phyloP scores from a whole-genome alignment of 495 filamentous ascomycete genomes.

The Podospora anserina region DNA sequence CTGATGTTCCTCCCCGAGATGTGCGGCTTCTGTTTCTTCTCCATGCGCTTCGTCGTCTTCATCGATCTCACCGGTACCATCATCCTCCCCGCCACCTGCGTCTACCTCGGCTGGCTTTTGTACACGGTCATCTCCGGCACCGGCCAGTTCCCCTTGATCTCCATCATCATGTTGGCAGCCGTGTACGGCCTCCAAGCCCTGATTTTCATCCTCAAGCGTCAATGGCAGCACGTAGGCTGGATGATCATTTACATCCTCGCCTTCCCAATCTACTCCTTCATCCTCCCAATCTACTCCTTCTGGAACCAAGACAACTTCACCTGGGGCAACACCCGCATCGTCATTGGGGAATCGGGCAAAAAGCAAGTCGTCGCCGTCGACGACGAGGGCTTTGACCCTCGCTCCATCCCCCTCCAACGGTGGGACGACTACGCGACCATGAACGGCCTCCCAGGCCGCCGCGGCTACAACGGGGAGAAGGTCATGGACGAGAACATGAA shows the following conservation, averaged over 20 bases:
- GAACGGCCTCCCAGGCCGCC: conserved; percentile 88
- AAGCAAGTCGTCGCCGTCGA: conserved; percentile 85
- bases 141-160: conserved; percentile 80
- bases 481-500: conserved; percentile 40
- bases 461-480: conserved; percentile 72
- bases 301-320: conserved; percentile 99
- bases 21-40: conserved; percentile 98
- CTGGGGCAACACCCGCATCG: conserved; percentile 97
- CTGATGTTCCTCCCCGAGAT: conserved; percentile 83
- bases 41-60: conserved; percentile 96
- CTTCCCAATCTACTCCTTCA: conserved; percentile 88
- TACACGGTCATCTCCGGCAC: conserved; percentile 68
- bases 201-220: conserved; percentile 91
- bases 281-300: conserved; percentile 95
- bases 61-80: conserved; percentile 92
- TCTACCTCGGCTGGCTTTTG: conserved; percentile 86
- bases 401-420: conserved; percentile 85
- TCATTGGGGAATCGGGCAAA: conserved; percentile 87
- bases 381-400: conserved; percentile 85
- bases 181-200: conserved; percentile 94
- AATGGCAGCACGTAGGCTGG: conserved; percentile 98
- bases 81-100: conserved; percentile 86
- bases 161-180: conserved; percentile 79
- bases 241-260: conserved; percentile 97
- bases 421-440: conserved; percentile 97